A percentile compares a stretch with the other conserved stretches of the same genome.
These are phyloP conservation scores for Globisporangium paddicum DNA, from an alignment of 352 stramenopile genomes.

Conservation along the genomic window DNA sequence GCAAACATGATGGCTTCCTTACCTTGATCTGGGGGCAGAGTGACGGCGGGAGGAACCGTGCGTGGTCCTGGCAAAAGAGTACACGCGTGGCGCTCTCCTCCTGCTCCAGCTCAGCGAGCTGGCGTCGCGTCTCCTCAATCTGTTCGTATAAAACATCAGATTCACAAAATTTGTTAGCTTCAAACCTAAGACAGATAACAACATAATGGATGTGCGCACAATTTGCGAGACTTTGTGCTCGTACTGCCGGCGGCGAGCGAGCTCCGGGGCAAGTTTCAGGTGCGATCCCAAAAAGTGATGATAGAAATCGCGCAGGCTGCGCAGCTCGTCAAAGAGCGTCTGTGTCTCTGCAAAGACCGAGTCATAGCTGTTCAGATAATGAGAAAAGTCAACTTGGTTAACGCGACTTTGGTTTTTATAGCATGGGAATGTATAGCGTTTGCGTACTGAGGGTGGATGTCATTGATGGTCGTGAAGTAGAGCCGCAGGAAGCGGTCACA, in stretches of 20 bases:
- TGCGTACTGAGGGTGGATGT: constrained; percentile 67
- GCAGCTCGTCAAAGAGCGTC: constrained; percentile 73
- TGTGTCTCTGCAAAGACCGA: constrained; percentile 58
- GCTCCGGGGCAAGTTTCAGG: constrained; percentile 44
- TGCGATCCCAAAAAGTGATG: constrained; percentile 73
- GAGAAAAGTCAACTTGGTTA: neutral
- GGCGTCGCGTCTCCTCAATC: constrained; percentile 51
- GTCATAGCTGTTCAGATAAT: constrained; percentile 40
- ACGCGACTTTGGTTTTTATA: neutral
- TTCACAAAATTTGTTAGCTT: neutral
- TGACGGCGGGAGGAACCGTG: constrained; percentile 60
- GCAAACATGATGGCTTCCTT: too few relatives aligned
- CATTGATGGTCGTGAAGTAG: constrained; percentile 84
- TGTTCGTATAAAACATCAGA: too few relatives aligned
- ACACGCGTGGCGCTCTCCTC: constrained; percentile 38
- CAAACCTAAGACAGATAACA: neutral
- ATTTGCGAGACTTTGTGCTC: constrained; percentile 44
- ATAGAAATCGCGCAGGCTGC: constrained; percentile 79
- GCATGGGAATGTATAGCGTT: neutral
- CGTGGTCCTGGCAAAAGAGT: constrained; percentile 54
- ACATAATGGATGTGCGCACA: constrained; percentile 17
- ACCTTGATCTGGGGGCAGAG: constrained; percentile 73
- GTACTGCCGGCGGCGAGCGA: constrained; percentile 50
- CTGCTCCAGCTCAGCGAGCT: constrained; percentile 43
- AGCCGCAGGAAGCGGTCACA: constrained; percentile 71